A percentile compares a stretch with the other conserved stretches of the same genome.
Conservation (phyloP, 2,329 filamentous ascomycete genomes). For the Ophiostoma ips region DNA sequence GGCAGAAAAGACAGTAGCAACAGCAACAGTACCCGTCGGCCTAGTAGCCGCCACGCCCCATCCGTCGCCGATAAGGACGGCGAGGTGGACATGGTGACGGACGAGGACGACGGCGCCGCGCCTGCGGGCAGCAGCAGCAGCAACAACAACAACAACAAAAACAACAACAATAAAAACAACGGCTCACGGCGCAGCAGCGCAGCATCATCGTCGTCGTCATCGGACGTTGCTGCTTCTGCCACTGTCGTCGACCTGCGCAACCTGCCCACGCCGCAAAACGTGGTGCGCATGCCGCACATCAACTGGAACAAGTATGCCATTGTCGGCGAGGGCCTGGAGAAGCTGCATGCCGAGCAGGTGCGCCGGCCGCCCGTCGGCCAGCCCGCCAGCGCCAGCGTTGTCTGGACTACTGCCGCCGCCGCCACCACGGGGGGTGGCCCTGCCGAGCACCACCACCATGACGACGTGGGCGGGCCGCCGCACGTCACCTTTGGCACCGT, state of each 20-base stretch:
- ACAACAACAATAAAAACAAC: not conserved
- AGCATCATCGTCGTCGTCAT: not conserved
- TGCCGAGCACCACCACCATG: not conserved
- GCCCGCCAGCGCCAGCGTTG: constrained; percentile 26
- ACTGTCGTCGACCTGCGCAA: constrained; percentile 5
- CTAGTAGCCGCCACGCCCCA: constrained; percentile 6
- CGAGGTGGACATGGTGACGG: not conserved
- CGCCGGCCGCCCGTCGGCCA: constrained; percentile 44
- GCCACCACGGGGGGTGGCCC: no score
- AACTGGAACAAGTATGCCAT: constrained; percentile 94
- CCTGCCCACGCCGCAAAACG: constrained; percentile 65
- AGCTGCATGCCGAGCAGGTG: constrained; percentile 68
- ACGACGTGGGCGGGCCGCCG: not conserved
- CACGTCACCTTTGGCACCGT: not conserved
- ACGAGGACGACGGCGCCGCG: not conserved
- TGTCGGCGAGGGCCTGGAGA: constrained; percentile 73
- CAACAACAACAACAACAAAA: no score
- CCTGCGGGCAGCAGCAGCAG: no score
- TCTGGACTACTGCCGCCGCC: not conserved
- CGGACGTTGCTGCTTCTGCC: not conserved
- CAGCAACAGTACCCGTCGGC: constrained; percentile 17
- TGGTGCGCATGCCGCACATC: constrained; percentile 75
- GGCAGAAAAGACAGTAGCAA: no score
- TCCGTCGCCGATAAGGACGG: not conserved
- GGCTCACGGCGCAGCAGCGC: not conserved